phyloP scores from a whole-genome alignment of 176 grass and related monocot species.

The Puya raimondii region DNA sequence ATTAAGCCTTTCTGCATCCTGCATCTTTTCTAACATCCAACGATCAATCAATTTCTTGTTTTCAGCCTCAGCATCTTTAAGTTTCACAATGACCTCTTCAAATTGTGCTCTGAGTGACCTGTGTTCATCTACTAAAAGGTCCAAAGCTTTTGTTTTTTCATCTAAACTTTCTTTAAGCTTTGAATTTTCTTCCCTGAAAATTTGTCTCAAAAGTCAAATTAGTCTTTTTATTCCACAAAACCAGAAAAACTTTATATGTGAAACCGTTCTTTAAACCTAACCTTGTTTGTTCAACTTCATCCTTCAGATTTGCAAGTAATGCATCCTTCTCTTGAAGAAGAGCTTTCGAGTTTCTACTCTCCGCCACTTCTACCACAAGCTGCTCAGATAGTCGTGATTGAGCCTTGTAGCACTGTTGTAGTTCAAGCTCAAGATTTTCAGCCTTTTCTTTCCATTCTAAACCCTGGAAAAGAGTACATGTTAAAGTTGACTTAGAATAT shows the following conservation, averaged over 20 bases:
- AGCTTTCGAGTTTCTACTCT: conserved; percentile 50
- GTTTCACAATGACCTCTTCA: conserved; percentile 51
- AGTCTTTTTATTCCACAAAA: conserved; percentile 7
- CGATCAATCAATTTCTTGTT: conserved; percentile 70
- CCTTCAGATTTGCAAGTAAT: conserved; percentile 39
- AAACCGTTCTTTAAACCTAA: conserved; percentile 29
- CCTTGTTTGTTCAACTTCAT: conserved; percentile 58
- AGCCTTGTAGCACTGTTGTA: conserved; percentile 89
- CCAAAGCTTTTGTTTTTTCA: conserved; percentile 64
- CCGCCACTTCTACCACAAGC: conserved; percentile 56
- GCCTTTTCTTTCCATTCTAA: conserved; percentile 92
- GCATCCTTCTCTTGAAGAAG: conserved; percentile 73
- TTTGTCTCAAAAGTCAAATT: conserved; percentile 10
- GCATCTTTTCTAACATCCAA: conserved; percentile 98
- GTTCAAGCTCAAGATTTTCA: conserved; percentile 69
- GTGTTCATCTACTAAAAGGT: conserved; percentile 79
- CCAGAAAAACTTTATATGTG: conserved; percentile 9
- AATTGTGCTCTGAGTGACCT: conserved; percentile 56
- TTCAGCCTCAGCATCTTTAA: conserved; percentile 54
- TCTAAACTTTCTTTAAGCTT: conserved; percentile 60
- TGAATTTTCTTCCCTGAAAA: conserved; percentile 62
- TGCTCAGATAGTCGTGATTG: conserved; percentile 68
- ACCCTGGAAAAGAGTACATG: conserved; percentile 31
- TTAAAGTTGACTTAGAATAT: conserved; percentile 8
- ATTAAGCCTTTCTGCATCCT: conserved; percentile 94